These are phyloP conservation scores for Elongisporangium senticosum DNA, from an alignment of 352 stramenopile genomes.

Conservation along the genomic window DNA sequence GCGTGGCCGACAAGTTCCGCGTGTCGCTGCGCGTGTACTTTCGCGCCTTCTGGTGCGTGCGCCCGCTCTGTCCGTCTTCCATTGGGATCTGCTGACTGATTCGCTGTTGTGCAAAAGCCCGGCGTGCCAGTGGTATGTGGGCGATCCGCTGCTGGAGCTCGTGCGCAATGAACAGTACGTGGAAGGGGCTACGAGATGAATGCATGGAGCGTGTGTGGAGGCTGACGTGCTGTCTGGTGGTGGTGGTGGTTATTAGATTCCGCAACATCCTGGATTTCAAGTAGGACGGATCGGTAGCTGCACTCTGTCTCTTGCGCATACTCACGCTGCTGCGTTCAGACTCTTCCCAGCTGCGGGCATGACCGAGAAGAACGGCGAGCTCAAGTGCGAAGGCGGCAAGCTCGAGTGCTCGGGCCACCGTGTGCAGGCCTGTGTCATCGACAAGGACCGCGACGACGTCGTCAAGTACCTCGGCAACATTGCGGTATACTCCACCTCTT, in stretches of 20 bases:
- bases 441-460: constrained; percentile 65
- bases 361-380: constrained; percentile 46
- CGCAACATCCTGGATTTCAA: constrained; percentile 64
- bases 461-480: constrained; percentile 73
- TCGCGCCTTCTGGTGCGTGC: constrained; percentile 61
- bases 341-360: constrained; percentile 70
- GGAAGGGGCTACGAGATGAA: background rate
- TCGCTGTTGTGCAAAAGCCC: constrained; percentile 25
- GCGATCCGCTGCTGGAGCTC: constrained; percentile 63
- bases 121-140: constrained; percentile 79
- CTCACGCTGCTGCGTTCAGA: constrained; percentile 16
- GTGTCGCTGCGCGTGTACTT: constrained; percentile 68
- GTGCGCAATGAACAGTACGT: constrained; percentile 56
- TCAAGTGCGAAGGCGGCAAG: constrained; percentile 56
- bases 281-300: constrained; percentile 15
- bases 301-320: background rate
- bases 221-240: constrained; percentile 1
- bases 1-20: constrained; percentile 28
- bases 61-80: background rate
- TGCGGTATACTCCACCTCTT: constrained; percentile 34
- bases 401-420: constrained; percentile 73
- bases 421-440: constrained; percentile 66
- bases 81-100: constrained; percentile 2
- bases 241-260: constrained; percentile 30
- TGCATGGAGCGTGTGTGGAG: background rate